A percentile compares a stretch with the other conserved stretches of the same genome.
Conservation (phyloP, 2,329 filamentous ascomycete species). For the Colletotrichum godetiae region DNA sequence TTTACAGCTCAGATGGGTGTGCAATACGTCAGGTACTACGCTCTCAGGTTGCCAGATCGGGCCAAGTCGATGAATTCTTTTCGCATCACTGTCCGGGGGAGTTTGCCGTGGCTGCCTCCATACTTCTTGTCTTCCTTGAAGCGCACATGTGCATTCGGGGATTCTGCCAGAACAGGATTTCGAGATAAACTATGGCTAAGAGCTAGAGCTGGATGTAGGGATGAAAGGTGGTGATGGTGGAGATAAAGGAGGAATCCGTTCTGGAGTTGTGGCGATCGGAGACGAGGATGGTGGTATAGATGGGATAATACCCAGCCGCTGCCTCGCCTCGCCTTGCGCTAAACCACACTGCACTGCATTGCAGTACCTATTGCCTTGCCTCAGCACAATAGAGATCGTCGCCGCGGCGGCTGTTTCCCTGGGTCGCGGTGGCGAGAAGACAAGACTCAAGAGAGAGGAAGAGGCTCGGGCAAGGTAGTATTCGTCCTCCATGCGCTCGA, state of each 20-base stretch:
- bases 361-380: neutral
- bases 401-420: neutral
- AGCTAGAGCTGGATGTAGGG: neutral
- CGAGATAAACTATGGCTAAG: neutral
- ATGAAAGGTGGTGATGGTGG: neutral
- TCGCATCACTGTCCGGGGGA: neutral
- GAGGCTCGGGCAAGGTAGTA: neutral
- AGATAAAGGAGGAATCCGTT: neutral
- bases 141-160: neutral
- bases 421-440: neutral
- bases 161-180: slow-evolving; percentile 12
- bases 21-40: slow-evolving; percentile 5
- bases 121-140: neutral
- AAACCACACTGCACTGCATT: neutral
- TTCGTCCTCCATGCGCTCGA: neutral
- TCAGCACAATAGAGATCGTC: neutral
- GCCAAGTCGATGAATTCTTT: neutral
- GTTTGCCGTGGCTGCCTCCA: neutral
- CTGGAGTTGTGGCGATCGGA: neutral
- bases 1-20: neutral
- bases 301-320: neutral
- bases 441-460: no score
- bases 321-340: neutral
- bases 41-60: neutral
- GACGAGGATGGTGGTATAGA: neutral